Base-by-base conservation (phyloP, 352 stramenopile genomes). In the Aphanomyces stellatus region DNA sequence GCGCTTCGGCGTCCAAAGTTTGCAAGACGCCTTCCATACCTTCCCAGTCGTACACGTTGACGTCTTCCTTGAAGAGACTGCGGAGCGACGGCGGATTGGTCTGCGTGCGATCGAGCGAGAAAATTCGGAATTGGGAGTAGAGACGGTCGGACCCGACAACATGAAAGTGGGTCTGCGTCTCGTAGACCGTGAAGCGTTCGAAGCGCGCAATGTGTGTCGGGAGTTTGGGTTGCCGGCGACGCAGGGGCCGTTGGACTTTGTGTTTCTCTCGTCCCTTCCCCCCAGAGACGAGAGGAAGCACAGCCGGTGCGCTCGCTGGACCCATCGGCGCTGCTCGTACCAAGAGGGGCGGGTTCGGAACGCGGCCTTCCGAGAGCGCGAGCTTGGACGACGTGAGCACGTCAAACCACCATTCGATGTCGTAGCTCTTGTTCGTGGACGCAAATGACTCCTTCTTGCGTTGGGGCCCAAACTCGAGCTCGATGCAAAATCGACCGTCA, bases 331-430 rank as follows among this genome's bases (percentile, higher is more conserved):
- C 69, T 68, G 71, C 73, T 53, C 41, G 24, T 24, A 71, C 37
- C 22, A 67, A 22, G 17, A 62, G 17, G 63, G 19, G n/a, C 75
- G 69, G 2, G 71, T 65, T n/a, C 73, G 76, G 3, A 62, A 76
- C 31, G 73, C 61, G 4, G 42, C 35, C 61, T 69, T 71, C 13
- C 27, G 53, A 27, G n/a, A 95, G 69, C 60, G 90, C 83, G 25
- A 81, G 76, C 70, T 95, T 90, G n/a, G 90, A 79, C 3, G 80
- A 74, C 24, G 90, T 74, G 13, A 95, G 64, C 42, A 83, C 84
- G 46, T 88, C 76, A 37, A 71, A 94, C 85, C 86, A 95, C 84
- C 84, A 95, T 72, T 95, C 86, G 13, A 93, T 79, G 53, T 95
- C 86, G 46, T 90, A 87, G 60, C 84, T 94, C 33, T 80, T 90